phyloP scores from a whole-genome alignment of 805 yeast genomes.

The Cyberlindnera galapagoensis region DNA sequence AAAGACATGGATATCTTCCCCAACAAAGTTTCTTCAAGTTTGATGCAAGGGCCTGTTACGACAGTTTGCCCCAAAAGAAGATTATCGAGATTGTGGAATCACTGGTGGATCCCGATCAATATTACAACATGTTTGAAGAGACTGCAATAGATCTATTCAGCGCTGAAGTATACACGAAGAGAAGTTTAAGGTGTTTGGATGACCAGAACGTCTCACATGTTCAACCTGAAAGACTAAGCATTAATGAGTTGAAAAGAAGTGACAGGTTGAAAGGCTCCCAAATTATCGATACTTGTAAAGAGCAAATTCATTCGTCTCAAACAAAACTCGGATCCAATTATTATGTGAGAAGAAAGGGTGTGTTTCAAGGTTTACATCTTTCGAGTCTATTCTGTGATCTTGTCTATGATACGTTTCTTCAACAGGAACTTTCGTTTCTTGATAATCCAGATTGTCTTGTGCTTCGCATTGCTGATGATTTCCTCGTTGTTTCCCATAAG shows the following conservation, averaged over 20 bases:
- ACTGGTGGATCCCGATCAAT: constrained; percentile 23
- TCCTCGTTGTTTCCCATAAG: constrained; percentile 56
- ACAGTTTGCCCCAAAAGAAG: constrained; percentile 49
- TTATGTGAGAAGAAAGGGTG: constrained; percentile 54
- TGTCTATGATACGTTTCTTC: constrained; percentile 57
- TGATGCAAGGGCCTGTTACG: constrained; percentile 75
- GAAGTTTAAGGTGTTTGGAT: too few relatives aligned
- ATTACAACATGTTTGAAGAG: constrained; percentile 6
- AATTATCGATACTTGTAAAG: constrained; percentile 37
- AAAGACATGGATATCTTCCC: constrained; percentile 25
- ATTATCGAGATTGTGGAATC: constrained; percentile 29
- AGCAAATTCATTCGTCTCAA: constrained; percentile 49
- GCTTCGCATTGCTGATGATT: constrained; percentile 79
- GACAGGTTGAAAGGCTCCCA: constrained; percentile 34
- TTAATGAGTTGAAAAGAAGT: constrained; percentile 1
- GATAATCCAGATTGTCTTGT: constrained; percentile 30
- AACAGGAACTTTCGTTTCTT: constrained; percentile 22
- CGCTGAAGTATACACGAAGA: too few relatives aligned
- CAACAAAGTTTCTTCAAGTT: constrained; percentile 52
- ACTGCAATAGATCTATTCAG: constrained; percentile 1
- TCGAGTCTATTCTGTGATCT: constrained; percentile 73
- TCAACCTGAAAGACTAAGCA: too few relatives aligned
- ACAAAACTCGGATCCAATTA: constrained; percentile 32
- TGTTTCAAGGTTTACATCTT: constrained; percentile 79
- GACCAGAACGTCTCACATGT: too few relatives aligned